Base-by-base conservation (phyloP, 148 eudicot species). In the Fagopyrum homotropicum region DNA sequence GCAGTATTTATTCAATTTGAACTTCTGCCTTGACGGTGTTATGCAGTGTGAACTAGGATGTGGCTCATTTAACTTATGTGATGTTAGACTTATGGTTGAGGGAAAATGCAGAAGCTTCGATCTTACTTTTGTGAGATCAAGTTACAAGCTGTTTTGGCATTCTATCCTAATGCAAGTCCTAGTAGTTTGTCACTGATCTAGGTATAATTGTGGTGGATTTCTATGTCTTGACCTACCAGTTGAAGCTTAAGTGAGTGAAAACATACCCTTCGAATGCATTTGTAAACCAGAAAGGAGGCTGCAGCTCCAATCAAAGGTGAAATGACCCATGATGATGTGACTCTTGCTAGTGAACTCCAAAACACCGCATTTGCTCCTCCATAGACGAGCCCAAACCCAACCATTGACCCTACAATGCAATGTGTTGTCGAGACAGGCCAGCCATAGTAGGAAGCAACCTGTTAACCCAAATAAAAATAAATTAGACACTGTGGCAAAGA, bases 371-470 rank as follows among this genome's bases (percentile, higher is more conserved):
- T 87, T 69, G 85, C 68, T 79, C 98, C 98, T 45, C 98, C 98
- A 79, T 89, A 95, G 29, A 83, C 92, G 22, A 92, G 96, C 1
- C 98, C 98, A 72, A 95, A 95, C 48, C 98, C 98, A 46, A 95
- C 98, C 98, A 95, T 92, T 50, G 98, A 92, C 77, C 98, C 98
- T 74, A 95, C 85, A 48, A 95, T 95, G 81, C 98, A 95, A 77
- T 95, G 98, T n/a, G 98, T 95, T 0, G 98, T 95, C 11, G 97
- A 95, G 46, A 95, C 98, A 17, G 98, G 98, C 97, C 92, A 95
- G 55, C 98, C 98, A 73, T 75, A 92, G 79, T 75, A 95, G 45
- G 98, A 90, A 72, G 98, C 93, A 72, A 95, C 97, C 98, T 95
- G 88, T 79, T 66, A 77, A 44, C 68, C 46, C 51, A 72, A 45